Conservation (phyloP, 1,284 basidiomycete species). For the Leccinum solheimii region DNA sequence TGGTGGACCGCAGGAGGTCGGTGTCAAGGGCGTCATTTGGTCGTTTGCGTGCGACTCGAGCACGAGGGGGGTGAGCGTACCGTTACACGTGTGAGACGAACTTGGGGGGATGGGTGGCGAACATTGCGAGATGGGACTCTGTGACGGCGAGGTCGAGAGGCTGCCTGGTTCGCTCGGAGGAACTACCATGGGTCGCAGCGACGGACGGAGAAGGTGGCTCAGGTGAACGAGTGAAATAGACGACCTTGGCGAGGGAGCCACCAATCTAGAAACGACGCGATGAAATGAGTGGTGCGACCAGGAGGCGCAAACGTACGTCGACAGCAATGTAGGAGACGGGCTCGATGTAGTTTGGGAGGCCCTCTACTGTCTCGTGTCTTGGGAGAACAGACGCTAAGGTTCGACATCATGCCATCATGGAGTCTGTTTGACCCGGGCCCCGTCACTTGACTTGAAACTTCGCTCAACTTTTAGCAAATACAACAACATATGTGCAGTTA, state of each 20-base stretch:
- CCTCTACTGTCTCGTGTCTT: slow-evolving; percentile 91
- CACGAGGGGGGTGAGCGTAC: slow-evolving; percentile 80
- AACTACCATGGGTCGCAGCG: slow-evolving; percentile 56
- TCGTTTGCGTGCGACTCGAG: slow-evolving; percentile 51
- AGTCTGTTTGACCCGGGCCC: too few species aligned
- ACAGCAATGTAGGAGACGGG: slow-evolving; percentile 96
- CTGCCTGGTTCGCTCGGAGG: slow-evolving; percentile 40
- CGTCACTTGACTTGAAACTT: too few species aligned
- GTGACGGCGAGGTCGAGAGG: slow-evolving; percentile 50
- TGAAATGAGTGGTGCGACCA: slow-evolving; percentile 6
- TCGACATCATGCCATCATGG: too few species aligned
- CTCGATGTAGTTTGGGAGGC: slow-evolving; percentile 91
- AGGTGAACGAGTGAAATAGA: slow-evolving; percentile 94
- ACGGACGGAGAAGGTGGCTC: slow-evolving; percentile 70
- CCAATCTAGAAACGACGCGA: slow-evolving; percentile 66
- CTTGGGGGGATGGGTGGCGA: slow-evolving; percentile 42
- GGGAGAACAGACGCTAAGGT: not conserved
- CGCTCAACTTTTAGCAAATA: too few species aligned
- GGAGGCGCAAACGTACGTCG: slow-evolving; percentile 64
- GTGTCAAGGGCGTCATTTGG: slow-evolving; percentile 42
- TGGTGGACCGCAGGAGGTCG: slow-evolving; percentile 58
- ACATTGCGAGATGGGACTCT: slow-evolving; percentile 35
- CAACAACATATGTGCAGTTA: too few species aligned
- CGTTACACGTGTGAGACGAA: slow-evolving; percentile 47
- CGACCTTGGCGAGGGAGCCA: slow-evolving; percentile 96